Evolutionary conservation across 2,329 filamentous ascomycete genomes (phyloP).

Genomic region (Pseudogymnoascus sp.): DNA sequence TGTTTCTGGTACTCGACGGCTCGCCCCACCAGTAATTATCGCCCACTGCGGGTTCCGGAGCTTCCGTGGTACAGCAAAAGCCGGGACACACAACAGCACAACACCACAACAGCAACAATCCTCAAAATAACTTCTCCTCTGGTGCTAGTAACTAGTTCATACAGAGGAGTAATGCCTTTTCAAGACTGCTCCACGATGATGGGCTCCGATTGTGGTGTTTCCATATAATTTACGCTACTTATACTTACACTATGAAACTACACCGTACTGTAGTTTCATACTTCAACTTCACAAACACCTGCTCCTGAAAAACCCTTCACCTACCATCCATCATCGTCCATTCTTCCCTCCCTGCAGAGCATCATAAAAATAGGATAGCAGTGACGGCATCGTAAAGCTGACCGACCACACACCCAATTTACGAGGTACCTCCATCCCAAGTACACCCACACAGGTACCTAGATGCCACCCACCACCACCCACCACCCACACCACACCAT

Average conservation of each 20-base stretch:
- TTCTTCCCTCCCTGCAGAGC: background rate
- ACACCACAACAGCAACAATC: background rate
- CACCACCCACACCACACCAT: background rate
- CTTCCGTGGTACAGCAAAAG: conserved; percentile 3
- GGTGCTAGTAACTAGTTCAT: too few species aligned
- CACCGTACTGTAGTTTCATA: too few species aligned
- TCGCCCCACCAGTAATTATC: background rate
- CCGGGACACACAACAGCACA: background rate
- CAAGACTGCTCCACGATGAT: background rate
- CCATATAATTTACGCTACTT: background rate
- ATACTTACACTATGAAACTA: too few species aligned
- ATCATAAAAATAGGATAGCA: background rate
- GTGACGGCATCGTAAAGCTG: conserved; percentile 4
- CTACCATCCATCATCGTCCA: background rate
- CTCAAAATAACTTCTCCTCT: background rate
- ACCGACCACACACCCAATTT: background rate
- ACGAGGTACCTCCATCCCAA: background rate
- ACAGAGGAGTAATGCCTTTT: background rate
- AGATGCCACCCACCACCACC: background rate
- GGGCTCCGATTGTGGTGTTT: background rate
- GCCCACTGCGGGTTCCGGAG: background rate
- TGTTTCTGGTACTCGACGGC: background rate
- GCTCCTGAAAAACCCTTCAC: background rate
- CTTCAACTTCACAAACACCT: background rate
- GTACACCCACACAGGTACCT: background rate